phyloP scores from a whole-genome alignment of 2,329 filamentous ascomycete genomes.

The Aureobasidium zeae region DNA sequence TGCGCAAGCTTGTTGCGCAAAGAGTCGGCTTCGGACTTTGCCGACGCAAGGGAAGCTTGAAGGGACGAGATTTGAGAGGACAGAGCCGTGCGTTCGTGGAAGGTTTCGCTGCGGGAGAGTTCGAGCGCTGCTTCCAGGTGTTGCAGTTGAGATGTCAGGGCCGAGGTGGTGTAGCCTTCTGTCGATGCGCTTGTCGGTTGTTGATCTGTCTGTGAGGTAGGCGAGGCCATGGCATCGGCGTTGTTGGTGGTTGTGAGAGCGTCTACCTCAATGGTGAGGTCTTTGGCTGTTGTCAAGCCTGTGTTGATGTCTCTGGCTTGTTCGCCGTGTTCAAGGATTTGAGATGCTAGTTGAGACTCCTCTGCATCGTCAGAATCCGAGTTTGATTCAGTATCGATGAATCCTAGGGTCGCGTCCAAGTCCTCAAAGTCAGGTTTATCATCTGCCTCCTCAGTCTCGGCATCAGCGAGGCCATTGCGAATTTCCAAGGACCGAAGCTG shows the following conservation, averaged over 20 bases:
- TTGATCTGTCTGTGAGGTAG: neutral
- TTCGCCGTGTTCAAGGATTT: too few relatives aligned
- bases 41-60: neutral
- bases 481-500: neutral
- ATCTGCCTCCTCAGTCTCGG: neutral
- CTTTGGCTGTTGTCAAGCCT: neutral
- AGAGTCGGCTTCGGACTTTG: neutral
- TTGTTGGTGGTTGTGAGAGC: too few relatives aligned
- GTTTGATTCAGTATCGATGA: neutral
- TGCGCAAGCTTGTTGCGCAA: neutral
- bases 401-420: neutral
- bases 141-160: neutral
- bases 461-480: too few relatives aligned
- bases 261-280: neutral
- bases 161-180: neutral
- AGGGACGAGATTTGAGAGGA: neutral
- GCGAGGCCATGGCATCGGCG: neutral
- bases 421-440: conserved; percentile 2
- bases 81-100: neutral
- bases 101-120: conserved; percentile 3
- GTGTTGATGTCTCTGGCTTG: neutral
- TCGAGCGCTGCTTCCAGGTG: conserved; percentile 13
- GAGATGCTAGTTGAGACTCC: neutral
- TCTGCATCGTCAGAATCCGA: neutral
- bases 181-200: conserved; percentile 2